Conservation (phyloP, 352 stramenopile genomes). For the Phytophthora crassamura region DNA sequence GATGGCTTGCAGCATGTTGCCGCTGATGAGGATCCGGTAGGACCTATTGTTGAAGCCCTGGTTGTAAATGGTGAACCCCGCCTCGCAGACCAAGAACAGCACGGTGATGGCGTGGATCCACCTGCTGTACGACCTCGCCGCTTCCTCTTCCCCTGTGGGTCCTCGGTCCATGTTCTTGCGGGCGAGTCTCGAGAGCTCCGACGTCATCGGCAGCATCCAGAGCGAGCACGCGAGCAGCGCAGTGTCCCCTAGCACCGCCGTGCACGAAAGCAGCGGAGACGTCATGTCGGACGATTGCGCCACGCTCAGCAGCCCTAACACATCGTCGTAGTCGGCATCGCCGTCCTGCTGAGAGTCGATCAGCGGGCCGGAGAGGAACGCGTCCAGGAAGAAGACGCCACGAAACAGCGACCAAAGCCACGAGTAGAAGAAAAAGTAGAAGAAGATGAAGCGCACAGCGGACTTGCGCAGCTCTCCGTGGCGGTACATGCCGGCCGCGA, state of each 20-base stretch:
- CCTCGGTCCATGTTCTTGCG: constrained; percentile 52
- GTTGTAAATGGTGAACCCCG: constrained; percentile 48
- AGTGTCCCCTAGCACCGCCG: constrained; percentile 49
- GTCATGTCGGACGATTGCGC: constrained; percentile 46
- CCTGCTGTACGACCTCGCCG: constrained; percentile 37
- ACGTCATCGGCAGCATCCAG: constrained; percentile 60
- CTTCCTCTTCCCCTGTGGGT: constrained; percentile 26
- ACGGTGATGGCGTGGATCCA: constrained; percentile 44
- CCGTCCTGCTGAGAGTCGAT: neutral
- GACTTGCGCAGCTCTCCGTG: constrained; percentile 50
- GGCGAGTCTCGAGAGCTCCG: constrained; percentile 50
- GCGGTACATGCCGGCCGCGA: constrained; percentile 43
- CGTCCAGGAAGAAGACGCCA: constrained; percentile 52
- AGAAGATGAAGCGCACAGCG: constrained; percentile 55
- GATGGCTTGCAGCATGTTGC: constrained; percentile 53
- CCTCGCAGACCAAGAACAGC: constrained; percentile 48
- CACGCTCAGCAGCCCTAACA: constrained; percentile 47
- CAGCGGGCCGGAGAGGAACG: constrained; percentile 32
- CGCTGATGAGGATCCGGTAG: constrained; percentile 49
- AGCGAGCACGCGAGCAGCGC: constrained; percentile 49
- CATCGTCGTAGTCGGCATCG: constrained; percentile 43
- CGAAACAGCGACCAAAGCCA: constrained; percentile 67
- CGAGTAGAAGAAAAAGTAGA: constrained; percentile 70
- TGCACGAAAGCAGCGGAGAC: constrained; percentile 47
- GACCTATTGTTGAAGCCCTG: constrained; percentile 41